These are phyloP conservation scores for Suillus placidus DNA, from an alignment of 768 basidiomycete genomes.

Conservation along the genomic window DNA sequence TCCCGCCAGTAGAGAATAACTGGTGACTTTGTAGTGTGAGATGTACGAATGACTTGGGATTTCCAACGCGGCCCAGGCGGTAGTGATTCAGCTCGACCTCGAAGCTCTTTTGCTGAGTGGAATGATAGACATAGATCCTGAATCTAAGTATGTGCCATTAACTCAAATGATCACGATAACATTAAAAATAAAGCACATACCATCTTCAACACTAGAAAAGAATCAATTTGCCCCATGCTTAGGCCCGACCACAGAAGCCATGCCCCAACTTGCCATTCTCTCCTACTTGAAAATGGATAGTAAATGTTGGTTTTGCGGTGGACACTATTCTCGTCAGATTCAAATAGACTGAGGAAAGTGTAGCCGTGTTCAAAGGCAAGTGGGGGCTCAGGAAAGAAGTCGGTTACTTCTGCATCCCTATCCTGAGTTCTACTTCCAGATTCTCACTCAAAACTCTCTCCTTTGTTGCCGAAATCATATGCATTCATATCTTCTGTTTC, in stretches of 20 bases:
- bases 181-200: conserved; percentile 19
- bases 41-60: conserved; percentile 10
- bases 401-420: background rate
- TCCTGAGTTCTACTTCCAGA: background rate
- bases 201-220: conserved; percentile 31
- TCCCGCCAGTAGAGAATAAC: conserved; percentile 30
- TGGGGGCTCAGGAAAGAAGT: background rate
- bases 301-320: background rate
- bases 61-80: conserved; percentile 27
- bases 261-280: conserved; percentile 36
- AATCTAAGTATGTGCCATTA: background rate
- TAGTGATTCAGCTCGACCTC: conserved; percentile 18
- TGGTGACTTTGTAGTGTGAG: conserved; percentile 22
- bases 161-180: background rate
- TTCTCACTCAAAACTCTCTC: background rate
- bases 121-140: conserved; percentile 21
- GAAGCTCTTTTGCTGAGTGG: conserved; percentile 27
- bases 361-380: background rate
- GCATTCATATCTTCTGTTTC: background rate
- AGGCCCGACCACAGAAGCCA: conserved; percentile 31
- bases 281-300: no score
- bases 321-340: background rate
- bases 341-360: background rate
- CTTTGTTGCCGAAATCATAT: background rate
- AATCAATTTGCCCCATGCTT: conserved; percentile 32